phyloP scores from a whole-genome alignment of 1,139 yeast genomes.

The Yamadazyma blattariae region DNA sequence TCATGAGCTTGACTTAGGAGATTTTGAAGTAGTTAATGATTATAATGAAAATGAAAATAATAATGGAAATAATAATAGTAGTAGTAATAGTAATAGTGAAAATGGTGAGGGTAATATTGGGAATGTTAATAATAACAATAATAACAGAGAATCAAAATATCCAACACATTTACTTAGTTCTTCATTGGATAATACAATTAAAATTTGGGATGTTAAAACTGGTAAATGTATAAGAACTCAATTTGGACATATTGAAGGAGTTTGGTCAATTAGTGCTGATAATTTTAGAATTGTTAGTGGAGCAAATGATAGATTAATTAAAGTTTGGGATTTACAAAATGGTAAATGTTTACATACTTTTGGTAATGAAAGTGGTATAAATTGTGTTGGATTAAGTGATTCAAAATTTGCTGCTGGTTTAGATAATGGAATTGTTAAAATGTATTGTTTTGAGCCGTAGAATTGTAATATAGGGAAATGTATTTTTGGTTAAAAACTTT shows the following conservation, averaged over 20 bases:
- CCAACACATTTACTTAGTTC: slow-evolving; percentile 88
- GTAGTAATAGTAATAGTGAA: slow-evolving; percentile 28
- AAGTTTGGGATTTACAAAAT: slow-evolving; percentile 93
- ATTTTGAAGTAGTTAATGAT: no score
- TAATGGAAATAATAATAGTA: no score
- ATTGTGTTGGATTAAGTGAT: slow-evolving; percentile 88
- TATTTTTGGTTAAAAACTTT: no score
- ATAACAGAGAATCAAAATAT: slow-evolving; percentile 1
- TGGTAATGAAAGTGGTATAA: slow-evolving; percentile 70
- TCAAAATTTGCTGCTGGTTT: slow-evolving; percentile 87
- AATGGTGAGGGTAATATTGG: slow-evolving; percentile 8
- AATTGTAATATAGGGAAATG: no score
- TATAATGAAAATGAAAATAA: no score
- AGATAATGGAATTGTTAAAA: slow-evolving; percentile 79
- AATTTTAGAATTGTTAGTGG: slow-evolving; percentile 92
- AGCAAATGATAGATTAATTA: slow-evolving; percentile 85
- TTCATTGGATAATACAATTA: slow-evolving; percentile 89
- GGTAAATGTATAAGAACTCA: slow-evolving; percentile 90
- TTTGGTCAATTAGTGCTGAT: slow-evolving; percentile 95
- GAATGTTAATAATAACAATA: no score
- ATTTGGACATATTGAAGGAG: slow-evolving; percentile 97
- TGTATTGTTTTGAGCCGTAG: slow-evolving; percentile 79
- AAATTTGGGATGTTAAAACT: slow-evolving; percentile 84
- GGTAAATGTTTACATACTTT: slow-evolving; percentile 94
- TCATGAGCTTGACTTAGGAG: not conserved